phyloP scores from a whole-genome alignment of 192 early-diverging fungal species.

The Coemansia sp. region DNA sequence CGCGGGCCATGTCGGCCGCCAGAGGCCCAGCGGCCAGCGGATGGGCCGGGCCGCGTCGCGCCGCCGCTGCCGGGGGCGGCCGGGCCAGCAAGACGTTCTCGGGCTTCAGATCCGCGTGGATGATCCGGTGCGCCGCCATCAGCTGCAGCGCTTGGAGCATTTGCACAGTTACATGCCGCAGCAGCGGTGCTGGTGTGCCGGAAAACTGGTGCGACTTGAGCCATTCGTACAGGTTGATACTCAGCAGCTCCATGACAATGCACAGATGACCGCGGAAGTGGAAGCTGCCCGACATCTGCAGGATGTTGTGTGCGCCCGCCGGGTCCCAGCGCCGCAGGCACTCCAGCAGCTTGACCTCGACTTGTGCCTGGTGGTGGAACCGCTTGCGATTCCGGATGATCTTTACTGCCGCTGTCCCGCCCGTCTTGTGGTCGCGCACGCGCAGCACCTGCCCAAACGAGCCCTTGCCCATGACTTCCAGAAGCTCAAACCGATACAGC shows the following conservation, averaged over 20 bases:
- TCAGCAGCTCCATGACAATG: constrained; percentile 89
- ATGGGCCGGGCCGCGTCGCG: constrained; percentile 32
- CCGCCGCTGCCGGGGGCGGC: constrained; percentile 49
- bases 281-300: constrained; percentile 89
- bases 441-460: constrained; percentile 94
- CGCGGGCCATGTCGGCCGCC: constrained; percentile 26
- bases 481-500: constrained; percentile 87
- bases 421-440: constrained; percentile 90
- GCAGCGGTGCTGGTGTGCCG: constrained; percentile 54
- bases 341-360: constrained; percentile 92
- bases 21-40: constrained; percentile 42
- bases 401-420: constrained; percentile 81
- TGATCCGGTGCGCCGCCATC: constrained; percentile 66
- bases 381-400: constrained; percentile 95
- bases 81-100: constrained; percentile 87
- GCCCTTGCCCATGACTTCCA: constrained; percentile 87
- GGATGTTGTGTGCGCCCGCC: constrained; percentile 66
- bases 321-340: constrained; percentile 79
- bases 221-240: constrained; percentile 95
- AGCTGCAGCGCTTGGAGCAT: constrained; percentile 76
- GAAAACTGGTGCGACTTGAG: constrained; percentile 88
- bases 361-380: constrained; percentile 90
- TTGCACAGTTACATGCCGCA: constrained; percentile 63
- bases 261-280: constrained; percentile 94
- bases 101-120: constrained; percentile 97